phyloP scores from a whole-genome alignment of 1,139 yeast genomes.

The Yamadazyma kanchanaburiensis region DNA sequence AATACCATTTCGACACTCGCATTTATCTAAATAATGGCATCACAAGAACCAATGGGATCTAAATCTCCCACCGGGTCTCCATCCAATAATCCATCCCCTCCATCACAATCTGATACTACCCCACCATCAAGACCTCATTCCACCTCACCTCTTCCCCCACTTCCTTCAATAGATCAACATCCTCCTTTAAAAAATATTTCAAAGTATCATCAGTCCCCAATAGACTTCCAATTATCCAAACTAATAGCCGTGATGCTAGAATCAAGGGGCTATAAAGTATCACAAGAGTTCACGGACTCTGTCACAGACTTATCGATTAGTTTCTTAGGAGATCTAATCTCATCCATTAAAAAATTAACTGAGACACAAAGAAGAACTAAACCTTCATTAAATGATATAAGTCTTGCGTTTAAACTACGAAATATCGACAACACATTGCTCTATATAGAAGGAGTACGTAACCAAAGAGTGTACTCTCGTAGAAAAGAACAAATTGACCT shows the following conservation, averaged over 20 bases:
- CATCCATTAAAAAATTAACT: slow-evolving; percentile 49
- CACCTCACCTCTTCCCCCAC: too few relatives aligned
- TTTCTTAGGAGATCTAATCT: slow-evolving; percentile 47
- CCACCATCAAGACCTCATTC: too few relatives aligned
- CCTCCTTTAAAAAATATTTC: too few relatives aligned
- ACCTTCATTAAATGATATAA: slow-evolving; percentile 60
- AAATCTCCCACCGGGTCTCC: too few relatives aligned
- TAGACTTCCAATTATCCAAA: slow-evolving; percentile 35
- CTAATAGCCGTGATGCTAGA: slow-evolving; percentile 33
- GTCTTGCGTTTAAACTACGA: slow-evolving; percentile 44
- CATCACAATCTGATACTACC: too few relatives aligned
- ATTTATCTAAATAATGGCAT: too few relatives aligned
- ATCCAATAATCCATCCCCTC: too few relatives aligned
- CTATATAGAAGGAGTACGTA: slow-evolving; percentile 34
- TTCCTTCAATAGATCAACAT: too few relatives aligned
- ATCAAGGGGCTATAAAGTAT: slow-evolving; percentile 30
- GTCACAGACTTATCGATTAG: slow-evolving; percentile 45
- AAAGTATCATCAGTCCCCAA: slow-evolving; percentile 16
- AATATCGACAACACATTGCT: slow-evolving; percentile 45
- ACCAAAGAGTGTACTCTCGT: slow-evolving; percentile 7
- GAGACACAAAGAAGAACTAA: slow-evolving; percentile 65
- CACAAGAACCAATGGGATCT: too few relatives aligned
- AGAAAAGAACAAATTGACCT: slow-evolving; percentile 6
- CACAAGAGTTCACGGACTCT: slow-evolving; percentile 45
- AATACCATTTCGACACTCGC: too few relatives aligned